Evolutionary conservation across 148 eudicot genomes (phyloP).

Genomic region (Mesembryanthemum crystallinum): DNA sequence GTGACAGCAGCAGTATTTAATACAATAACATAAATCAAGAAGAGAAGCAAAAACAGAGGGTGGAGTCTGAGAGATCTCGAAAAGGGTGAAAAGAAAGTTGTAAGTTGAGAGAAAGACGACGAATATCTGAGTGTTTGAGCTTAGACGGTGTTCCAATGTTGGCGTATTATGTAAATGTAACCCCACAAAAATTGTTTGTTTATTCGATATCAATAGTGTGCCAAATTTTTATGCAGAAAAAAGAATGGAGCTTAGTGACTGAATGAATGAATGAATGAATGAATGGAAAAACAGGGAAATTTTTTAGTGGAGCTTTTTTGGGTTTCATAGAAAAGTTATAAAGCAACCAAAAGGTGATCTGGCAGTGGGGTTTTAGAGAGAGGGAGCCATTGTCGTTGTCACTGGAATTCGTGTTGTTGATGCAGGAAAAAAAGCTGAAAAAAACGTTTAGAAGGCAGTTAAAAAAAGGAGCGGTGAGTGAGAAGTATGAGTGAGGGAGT

Average conservation of each 20-base stretch:
- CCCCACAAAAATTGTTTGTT: neutral
- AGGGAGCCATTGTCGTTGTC: conserved; percentile 14
- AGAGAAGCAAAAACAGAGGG: conserved; percentile 1
- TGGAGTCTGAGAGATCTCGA: conserved; percentile 17
- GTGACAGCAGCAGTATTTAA: neutral
- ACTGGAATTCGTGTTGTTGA: neutral
- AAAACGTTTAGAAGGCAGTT: neutral
- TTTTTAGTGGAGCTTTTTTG: neutral
- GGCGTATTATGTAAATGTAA: conserved; percentile 11
- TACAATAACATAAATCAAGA: neutral
- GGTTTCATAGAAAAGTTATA: neutral
- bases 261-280: neutral
- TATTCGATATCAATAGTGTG: neutral
- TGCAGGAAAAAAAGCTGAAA: neutral
- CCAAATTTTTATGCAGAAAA: neutral
- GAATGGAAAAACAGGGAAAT: neutral
- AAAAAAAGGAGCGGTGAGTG: neutral
- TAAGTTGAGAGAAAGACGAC: conserved; percentile 41
- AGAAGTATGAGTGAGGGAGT: neutral
- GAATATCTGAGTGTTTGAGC: conserved; percentile 23
- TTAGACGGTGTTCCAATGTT: conserved; percentile 29
- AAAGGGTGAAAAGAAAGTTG: conserved; percentile 39
- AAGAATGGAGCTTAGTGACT: neutral
- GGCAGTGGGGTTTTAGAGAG: neutral
- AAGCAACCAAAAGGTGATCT: neutral